Evolutionary conservation across 2,329 filamentous ascomycete genomes (phyloP).

Genomic region (Pleoardoris graminearum): DNA sequence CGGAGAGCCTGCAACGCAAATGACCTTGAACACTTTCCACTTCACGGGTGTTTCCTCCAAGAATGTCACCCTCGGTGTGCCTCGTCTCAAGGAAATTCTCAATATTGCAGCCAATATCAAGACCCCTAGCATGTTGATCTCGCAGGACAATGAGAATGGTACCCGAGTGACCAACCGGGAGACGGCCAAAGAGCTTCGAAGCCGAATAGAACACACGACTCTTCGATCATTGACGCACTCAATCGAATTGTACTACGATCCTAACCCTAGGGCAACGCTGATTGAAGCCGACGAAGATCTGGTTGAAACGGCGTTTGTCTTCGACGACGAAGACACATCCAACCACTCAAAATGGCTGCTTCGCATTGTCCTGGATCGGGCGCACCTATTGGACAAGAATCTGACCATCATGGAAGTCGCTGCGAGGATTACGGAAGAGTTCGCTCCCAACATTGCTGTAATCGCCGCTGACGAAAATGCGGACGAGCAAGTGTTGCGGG

Average conservation of each 20-base stretch:
- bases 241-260: constrained; percentile 97
- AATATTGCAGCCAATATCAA: constrained; percentile 98
- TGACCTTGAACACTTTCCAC: constrained; percentile 99
- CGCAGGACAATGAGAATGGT: constrained; percentile 63
- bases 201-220: constrained; percentile 90
- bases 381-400: constrained; percentile 93
- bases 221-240: constrained; percentile 87
- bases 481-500: constrained; percentile 90
- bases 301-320: constrained; percentile 87
- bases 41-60: constrained; percentile 99
- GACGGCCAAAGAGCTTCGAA: constrained; percentile 81
- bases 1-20: constrained; percentile 97
- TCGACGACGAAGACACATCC: constrained; percentile 65
- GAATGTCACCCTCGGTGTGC: constrained; percentile 98
- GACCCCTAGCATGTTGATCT: constrained; percentile 95
- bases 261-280: constrained; percentile 80
- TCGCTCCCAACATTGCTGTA: constrained; percentile 73
- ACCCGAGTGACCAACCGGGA: constrained; percentile 68
- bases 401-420: constrained; percentile 91
- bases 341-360: constrained; percentile 91
- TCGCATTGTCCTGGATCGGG: constrained; percentile 87
- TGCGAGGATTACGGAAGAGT: constrained; percentile 84
- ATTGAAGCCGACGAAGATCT: constrained; percentile 90
- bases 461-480: constrained; percentile 99
- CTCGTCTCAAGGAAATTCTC: constrained; percentile 98